Evolutionary conservation across 768 basidiomycete species (phyloP).

Genomic region (Rossbeevera mucosa): DNA sequence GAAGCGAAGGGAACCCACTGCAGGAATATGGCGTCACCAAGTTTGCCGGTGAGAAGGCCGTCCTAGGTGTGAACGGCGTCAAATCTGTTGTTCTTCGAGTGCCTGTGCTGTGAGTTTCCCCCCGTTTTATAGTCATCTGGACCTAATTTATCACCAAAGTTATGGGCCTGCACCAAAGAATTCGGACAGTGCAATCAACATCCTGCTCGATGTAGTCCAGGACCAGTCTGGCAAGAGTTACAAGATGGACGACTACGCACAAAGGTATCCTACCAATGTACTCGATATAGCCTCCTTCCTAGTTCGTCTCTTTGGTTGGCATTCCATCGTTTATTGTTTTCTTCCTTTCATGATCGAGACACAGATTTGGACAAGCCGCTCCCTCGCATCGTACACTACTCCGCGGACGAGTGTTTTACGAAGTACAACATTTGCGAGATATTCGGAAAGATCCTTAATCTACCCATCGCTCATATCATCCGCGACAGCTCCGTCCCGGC

Average conservation of each 20-base stretch:
- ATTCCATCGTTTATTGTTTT: neutral
- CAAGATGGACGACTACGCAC: slow-evolving; percentile 95
- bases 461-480: slow-evolving; percentile 71
- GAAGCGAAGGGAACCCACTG: slow-evolving; percentile 71
- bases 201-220: slow-evolving; percentile 79
- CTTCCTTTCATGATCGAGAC: neutral
- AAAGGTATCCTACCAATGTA: slow-evolving; percentile 89
- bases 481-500: slow-evolving; percentile 64
- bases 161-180: slow-evolving; percentile 86
- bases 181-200: slow-evolving; percentile 84
- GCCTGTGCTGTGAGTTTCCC: slow-evolving; percentile 68
- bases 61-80: slow-evolving; percentile 54
- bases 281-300: slow-evolving; percentile 84
- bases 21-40: slow-evolving; percentile 89
- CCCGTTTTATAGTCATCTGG: neutral
- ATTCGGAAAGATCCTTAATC: slow-evolving; percentile 63
- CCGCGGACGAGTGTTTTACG: slow-evolving; percentile 74
- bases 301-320: slow-evolving; percentile 65
- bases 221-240: slow-evolving; percentile 85
- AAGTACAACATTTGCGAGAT: slow-evolving; percentile 91
- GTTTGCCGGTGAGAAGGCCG: slow-evolving; percentile 79
- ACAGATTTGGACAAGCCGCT: slow-evolving; percentile 32
- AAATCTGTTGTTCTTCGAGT: slow-evolving; percentile 74
- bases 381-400: slow-evolving; percentile 75
- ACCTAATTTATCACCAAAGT: slow-evolving; percentile 38